phyloP scores from a whole-genome alignment of 129 eudicot species.

The Pseudognaphalium luteoalbum region DNA sequence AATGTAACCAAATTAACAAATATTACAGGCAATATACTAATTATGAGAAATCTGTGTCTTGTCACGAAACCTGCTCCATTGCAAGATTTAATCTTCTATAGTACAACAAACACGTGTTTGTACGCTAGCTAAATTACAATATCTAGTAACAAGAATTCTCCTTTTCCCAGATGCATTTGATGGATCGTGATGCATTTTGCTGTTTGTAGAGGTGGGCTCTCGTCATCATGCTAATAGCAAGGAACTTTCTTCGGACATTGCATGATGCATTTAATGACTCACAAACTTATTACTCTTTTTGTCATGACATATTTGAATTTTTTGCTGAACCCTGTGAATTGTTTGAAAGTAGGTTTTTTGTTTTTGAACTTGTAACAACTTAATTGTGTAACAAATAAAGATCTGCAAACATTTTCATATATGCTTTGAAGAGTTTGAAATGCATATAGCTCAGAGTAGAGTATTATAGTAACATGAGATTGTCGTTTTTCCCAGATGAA shows the following conservation, averaged over 20 bases:
- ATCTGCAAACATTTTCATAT: slow-evolving; percentile 1
- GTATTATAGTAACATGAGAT: slow-evolving; percentile 47
- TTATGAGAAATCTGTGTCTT: background rate
- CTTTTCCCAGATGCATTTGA: slow-evolving; percentile 41
- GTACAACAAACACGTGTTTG: background rate
- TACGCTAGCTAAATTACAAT: slow-evolving; percentile 31
- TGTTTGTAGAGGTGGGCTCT: slow-evolving; percentile 38
- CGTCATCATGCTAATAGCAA: slow-evolving; percentile 33
- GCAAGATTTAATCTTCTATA: background rate
- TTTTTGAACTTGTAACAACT: slow-evolving; percentile 5
- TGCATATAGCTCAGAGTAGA: slow-evolving; percentile 29
- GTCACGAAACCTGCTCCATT: slow-evolving; percentile 12
- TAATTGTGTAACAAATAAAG: background rate
- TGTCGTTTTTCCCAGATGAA: slow-evolving; percentile 90
- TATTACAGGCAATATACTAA: background rate
- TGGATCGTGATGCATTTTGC: slow-evolving; percentile 41
- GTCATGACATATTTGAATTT: background rate
- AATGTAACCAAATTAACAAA: background rate
- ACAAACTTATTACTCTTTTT: background rate
- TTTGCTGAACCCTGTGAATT: slow-evolving; percentile 11
- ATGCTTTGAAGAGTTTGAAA: slow-evolving; percentile 9
- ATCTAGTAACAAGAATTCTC: slow-evolving; percentile 38
- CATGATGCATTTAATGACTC: slow-evolving; percentile 22
- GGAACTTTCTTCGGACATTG: slow-evolving; percentile 29
- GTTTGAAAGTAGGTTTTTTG: slow-evolving; percentile 17